Evolutionary conservation across 179 eudicot species (phyloP), one percentile per base, ranked within the genome.

Genomic region (Silene noctiflora): DNA sequence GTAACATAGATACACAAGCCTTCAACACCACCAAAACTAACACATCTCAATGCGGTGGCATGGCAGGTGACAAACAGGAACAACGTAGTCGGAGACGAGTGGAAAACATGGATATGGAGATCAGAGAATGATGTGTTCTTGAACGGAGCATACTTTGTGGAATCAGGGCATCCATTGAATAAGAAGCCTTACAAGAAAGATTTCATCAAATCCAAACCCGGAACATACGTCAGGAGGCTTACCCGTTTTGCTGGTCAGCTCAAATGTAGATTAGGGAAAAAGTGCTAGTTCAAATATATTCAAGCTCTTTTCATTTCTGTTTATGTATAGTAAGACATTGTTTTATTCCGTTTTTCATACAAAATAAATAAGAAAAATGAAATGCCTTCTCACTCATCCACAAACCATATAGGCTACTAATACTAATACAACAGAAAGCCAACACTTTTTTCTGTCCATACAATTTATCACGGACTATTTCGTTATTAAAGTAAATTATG

Each of bases 71-170:
- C 93, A 12, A 76, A 81, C 39, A 83, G 93, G 80, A 85, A 85
- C 73, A 76, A 67, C 1, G 76, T 62, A 0, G 29, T 72, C 3
- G 84, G 78, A 44, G 74, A 75, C 11, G 81, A 75, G 6, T 89
- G 90, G 89, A 77, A 73, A 69, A 17, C 17, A 1, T 87, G 91
- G 91, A 85, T 75, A 69, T 89, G 93, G 93, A 83, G 83, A 80
- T 83, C 89, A 16, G 84, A 86, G 73, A 72, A 72, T 0, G 93
- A 89, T 65, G 8, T 74, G 19, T 78, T 89, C 77, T 13, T 83
- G 71, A 86, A 82, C 59, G 90, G 93, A 72, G 96, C 93, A 17
- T 87, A 76, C 78, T 91, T 91, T 67, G 80, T 82, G 6, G 81
- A 82, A 67, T 91, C 96, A 1, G 96, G 96, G 31, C 72, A 78